These are phyloP conservation scores for Solanum chiquidenum DNA, from an alignment of 257 asterid genomes.

Conservation along the genomic window DNA sequence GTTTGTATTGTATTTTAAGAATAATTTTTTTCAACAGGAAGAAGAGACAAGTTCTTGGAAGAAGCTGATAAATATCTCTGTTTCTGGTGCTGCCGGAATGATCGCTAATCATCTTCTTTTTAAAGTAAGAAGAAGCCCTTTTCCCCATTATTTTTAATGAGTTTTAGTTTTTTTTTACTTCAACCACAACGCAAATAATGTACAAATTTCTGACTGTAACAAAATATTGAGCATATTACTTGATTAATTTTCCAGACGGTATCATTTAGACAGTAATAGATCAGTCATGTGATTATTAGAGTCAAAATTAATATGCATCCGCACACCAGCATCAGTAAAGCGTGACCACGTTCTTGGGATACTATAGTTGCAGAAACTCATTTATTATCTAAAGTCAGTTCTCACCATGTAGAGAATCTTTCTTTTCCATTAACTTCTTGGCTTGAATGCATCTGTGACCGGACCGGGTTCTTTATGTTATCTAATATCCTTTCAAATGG, in stretches of 20 bases:
- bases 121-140: constrained; percentile 34
- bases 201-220: not conserved
- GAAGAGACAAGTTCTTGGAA: constrained; percentile 95
- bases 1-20: not conserved
- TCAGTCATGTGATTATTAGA: not conserved
- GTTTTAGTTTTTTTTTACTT: not conserved
- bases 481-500: not conserved
- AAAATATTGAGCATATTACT: not conserved
- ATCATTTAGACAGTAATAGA: not conserved
- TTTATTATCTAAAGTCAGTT: not conserved
- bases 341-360: not conserved
- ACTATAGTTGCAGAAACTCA: not conserved
- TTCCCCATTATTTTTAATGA: not conserved
- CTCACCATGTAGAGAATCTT: not conserved
- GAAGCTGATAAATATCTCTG: constrained; percentile 67
- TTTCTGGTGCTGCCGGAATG: constrained; percentile 97
- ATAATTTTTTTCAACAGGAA: constrained; percentile 32
- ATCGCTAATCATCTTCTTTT: constrained; percentile 88
- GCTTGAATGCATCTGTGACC: not conserved
- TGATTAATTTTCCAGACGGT: not conserved
- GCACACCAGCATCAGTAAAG: not conserved
- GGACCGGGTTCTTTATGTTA: not conserved
- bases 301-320: not conserved
- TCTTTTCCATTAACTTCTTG: not conserved
- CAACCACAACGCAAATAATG: not conserved